Base-by-base conservation (phyloP, 148 eudicot species). In the Euryodendron excelsum region DNA sequence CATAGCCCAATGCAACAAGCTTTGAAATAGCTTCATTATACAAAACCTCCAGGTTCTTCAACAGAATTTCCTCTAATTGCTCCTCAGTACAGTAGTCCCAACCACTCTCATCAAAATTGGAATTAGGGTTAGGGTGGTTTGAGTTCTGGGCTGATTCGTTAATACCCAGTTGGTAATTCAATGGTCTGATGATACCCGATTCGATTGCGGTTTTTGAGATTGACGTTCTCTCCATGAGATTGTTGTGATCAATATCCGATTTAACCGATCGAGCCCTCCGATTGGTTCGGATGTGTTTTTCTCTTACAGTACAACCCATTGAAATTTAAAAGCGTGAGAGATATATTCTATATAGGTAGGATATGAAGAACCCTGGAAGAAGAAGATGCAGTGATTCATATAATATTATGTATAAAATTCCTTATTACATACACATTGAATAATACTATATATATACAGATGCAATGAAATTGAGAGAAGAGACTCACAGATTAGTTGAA, bases 41-140 rank as follows among this genome's bases (percentile, higher is more conserved):
- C 85, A 93, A 81, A 81, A 85, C 81, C 81, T 96, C 99, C 79
- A 96, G 78, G 82, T 91, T 90, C 77, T 93, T 91, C 65, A 93
- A 76, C 85, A 96, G 73, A 58, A 91, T 87, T 74, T 93, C 97
- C 82, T 91, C 94, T 62, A 96, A 85, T 75, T 96, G 94, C 64
- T 96, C 99, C 86, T 96, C 99, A 55, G 99, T 93, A 84, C 96
- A 93, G 85, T 91, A 95, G 0, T 94, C 93, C 97, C 94, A 90
- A 50, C 90, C 89, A 83, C 88, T 87, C 71, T 93, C 96, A 72
- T 93, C 99, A 75, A 87, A 88, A 84, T 83, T 77, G 25, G 89
- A 84, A 30, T 78, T 79, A 58, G 83, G 67, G 66, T 82, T 83
- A 15, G 84, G 78, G 69, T 80, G 78, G 69, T 80, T 85, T n/a